Evolutionary conservation across 1,284 basidiomycete genomes (phyloP).

Genomic region (Trichosporon coremiiforme): DNA sequence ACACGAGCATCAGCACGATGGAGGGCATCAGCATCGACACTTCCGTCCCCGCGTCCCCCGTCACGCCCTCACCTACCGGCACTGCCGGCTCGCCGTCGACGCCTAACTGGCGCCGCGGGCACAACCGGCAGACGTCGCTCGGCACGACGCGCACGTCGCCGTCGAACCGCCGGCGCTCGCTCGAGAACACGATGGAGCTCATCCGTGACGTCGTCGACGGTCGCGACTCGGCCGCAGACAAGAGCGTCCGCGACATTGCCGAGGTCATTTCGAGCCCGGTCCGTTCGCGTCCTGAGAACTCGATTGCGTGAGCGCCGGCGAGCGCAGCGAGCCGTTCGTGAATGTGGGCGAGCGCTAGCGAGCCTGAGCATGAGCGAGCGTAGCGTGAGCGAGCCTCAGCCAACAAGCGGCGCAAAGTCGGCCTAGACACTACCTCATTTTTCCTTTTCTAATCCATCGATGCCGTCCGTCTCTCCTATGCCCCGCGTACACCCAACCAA

Average conservation of each 20-base stretch:
- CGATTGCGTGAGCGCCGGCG: slow-evolving; percentile 23
- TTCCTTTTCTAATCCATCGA: not conserved
- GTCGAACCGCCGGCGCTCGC: slow-evolving; percentile 82
- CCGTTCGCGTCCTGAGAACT: slow-evolving; percentile 33
- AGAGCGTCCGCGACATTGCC: slow-evolving; percentile 52
- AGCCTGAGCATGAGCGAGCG: too few species aligned
- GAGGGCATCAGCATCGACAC: slow-evolving; percentile 31
- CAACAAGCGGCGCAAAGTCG: too few species aligned
- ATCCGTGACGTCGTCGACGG: slow-evolving; percentile 87
- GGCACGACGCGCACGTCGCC: slow-evolving; percentile 97
- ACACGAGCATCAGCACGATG: slow-evolving; percentile 14
- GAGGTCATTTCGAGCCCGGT: slow-evolving; percentile 55
- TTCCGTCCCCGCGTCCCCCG: slow-evolving; percentile 46
- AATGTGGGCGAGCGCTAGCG: too few species aligned
- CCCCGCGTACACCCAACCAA: not conserved
- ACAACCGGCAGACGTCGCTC: slow-evolving; percentile 81
- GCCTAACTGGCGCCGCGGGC: slow-evolving; percentile 61
- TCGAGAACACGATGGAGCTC: slow-evolving; percentile 94
- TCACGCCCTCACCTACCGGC: slow-evolving; percentile 46
- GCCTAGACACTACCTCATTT: not conserved
- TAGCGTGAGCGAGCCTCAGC: too few species aligned
- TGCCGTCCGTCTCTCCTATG: not conserved
- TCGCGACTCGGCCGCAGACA: slow-evolving; percentile 57
- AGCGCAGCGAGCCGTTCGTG: not conserved
- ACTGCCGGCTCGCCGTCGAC: slow-evolving; percentile 43